Evolutionary conservation across 768 basidiomycete species (phyloP).

Genomic region (Postia placenta): DNA sequence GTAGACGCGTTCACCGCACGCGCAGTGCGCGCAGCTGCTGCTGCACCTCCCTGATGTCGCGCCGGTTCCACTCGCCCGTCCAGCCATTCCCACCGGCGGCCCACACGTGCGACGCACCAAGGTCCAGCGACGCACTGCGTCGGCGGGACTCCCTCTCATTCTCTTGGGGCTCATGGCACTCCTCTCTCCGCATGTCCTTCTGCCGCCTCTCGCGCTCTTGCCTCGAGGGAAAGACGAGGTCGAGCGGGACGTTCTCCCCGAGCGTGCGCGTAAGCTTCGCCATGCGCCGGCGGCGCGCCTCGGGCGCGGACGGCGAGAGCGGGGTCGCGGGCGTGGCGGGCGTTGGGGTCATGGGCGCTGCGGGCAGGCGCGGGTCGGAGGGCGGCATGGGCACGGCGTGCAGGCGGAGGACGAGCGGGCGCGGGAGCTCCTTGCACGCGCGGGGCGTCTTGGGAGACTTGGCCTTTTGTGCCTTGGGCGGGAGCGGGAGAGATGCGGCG

Average conservation of each 20-base stretch:
- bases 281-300: conserved; percentile 42
- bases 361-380: conserved; percentile 20
- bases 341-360: conserved; percentile 10
- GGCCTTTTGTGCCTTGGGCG: conserved; percentile 1
- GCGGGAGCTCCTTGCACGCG: conserved; percentile 14
- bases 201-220: too few relatives aligned
- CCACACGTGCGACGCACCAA: conserved; percentile 14
- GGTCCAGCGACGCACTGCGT: neutral
- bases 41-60: conserved; percentile 33
- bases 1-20: neutral
- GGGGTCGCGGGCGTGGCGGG: conserved; percentile 11
- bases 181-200: too few relatives aligned
- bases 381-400: conserved; percentile 23
- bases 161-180: too few relatives aligned
- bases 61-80: conserved; percentile 37
- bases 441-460: neutral
- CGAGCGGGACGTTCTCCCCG: conserved; percentile 53
- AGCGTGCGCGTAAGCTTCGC: conserved; percentile 53
- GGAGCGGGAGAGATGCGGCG: conserved; percentile 15
- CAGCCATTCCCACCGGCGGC: conserved; percentile 21
- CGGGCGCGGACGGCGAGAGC: conserved; percentile 13
- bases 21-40: conserved; percentile 27
- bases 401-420: conserved; percentile 27
- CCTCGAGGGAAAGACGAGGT: conserved; percentile 37
- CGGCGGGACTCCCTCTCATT: neutral